A percentile compares a stretch with the other conserved stretches of the same genome.
These are phyloP conservation scores for Amaranthus cruentus DNA, from an alignment of 148 eudicot species.

Conservation along the genomic window DNA sequence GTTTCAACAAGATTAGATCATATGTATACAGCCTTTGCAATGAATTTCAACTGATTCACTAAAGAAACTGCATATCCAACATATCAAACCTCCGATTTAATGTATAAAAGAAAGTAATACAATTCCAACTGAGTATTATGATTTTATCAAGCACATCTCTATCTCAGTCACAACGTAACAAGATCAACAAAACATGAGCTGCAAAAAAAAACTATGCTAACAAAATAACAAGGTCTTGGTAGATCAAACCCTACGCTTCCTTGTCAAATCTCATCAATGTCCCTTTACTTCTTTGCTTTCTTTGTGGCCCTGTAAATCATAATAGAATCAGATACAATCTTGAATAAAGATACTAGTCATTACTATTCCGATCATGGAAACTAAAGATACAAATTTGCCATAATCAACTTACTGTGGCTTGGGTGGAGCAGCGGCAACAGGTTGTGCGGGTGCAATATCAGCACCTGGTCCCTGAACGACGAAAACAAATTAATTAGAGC, in stretches of 20 bases:
- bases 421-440: conserved; percentile 33
- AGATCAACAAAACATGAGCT: conserved; percentile 24
- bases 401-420: conserved; percentile 30
- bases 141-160: conserved; percentile 16
- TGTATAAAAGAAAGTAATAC: conserved; percentile 17
- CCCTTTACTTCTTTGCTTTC: conserved; percentile 33
- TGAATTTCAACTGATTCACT: no score
- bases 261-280: conserved; percentile 13
- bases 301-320: conserved; percentile 23
- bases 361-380: neutral
- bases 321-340: neutral
- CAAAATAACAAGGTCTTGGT: conserved; percentile 24
- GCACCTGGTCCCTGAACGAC: conserved; percentile 45
- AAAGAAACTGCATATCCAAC: no score
- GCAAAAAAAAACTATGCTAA: conserved; percentile 29
- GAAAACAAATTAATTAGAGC: neutral
- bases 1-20: no score
- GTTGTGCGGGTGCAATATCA: conserved; percentile 39
- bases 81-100: neutral
- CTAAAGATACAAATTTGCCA: neutral
- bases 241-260: conserved; percentile 20
- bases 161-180: conserved; percentile 20
- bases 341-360: neutral
- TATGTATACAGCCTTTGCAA: no score
- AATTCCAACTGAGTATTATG: conserved; percentile 19